Base-by-base conservation (phyloP, 192 early-diverging fungal species). In the Mortierella antarctica region DNA sequence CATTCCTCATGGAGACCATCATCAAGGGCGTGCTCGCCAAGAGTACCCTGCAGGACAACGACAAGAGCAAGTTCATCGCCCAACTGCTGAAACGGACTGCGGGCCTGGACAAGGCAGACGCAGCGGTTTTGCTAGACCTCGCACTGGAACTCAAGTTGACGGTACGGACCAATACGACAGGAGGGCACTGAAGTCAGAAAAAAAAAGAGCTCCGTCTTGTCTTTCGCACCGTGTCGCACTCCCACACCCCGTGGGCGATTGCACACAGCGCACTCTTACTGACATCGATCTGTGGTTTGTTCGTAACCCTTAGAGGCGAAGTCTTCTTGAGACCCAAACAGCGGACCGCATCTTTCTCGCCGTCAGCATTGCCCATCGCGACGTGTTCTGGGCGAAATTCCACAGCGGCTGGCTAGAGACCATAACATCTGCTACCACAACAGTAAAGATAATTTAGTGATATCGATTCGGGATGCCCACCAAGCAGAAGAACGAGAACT, bases 1-100 rank as follows among this genome's bases (percentile, higher is more conserved):
- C 42, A 20, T 46, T 51, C 42, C 31, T 17, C 42, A 78, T 80
- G 77, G 77, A 80, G 65, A 72, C 70, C 0, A 11, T 80, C 60
- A 80, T 80, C 65, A 80, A 59, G 45, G 21, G 61, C 21, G 44
- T 72, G 14, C 77, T 80, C 17, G 52, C 57, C 17, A 31, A 54
- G n/a, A 23, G 58, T 8, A 67, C 39, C 40, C 51, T 80, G 7
- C 63, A 23, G 41, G 64, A 65, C n/a, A 59, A 56, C 2, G 47
- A 46, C 69, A 80, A 80, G 60, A 62, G 49, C 11, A 31, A 56
- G 0, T 18, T 23, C 18, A 80, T 80, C 52, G 15, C 42, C 5
- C 58, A 57, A 10, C 55, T 80, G 14, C 70, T 80, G 17, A 44
- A 21, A 42, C 42, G 54, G 8, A 48, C 47, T 14, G 59, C 60